phyloP scores from a whole-genome alignment of 257 asterid genomes.

The Solanum lignicaule region DNA sequence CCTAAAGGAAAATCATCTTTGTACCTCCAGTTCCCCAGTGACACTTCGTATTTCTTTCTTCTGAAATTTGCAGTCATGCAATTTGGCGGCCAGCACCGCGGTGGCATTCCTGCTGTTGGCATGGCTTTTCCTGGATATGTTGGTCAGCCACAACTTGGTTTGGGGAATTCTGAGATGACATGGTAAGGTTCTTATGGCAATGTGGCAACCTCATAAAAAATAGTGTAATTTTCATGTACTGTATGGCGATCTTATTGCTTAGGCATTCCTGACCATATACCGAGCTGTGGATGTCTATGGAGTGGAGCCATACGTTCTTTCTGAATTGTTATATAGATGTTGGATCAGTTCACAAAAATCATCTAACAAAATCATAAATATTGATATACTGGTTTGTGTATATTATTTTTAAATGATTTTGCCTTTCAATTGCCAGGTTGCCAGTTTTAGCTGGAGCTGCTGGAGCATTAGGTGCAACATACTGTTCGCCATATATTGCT shows the following conservation, averaged over 20 bases:
- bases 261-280: neutral
- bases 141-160: slow-evolving; percentile 66
- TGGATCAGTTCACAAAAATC: neutral
- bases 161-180: slow-evolving; percentile 98
- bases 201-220: neutral
- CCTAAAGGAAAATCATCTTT: neutral
- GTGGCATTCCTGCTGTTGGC: slow-evolving; percentile 99
- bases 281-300: neutral
- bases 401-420: neutral
- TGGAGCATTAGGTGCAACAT: slow-evolving; percentile 76
- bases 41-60: neutral
- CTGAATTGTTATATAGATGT: neutral
- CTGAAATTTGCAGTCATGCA: slow-evolving; percentile 63
- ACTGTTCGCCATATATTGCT: slow-evolving; percentile 64
- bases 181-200: slow-evolving; percentile 40
- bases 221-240: neutral
- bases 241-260: neutral
- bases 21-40: neutral
- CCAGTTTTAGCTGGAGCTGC: slow-evolving; percentile 95
- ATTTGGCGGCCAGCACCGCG: slow-evolving; percentile 80
- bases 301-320: neutral
- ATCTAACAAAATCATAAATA: neutral
- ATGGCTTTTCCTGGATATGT: slow-evolving; percentile 99
- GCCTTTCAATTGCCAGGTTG: slow-evolving; percentile 40
- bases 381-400: neutral